Evolutionary conservation across 1,139 yeast species (phyloP), one percentile per base, ranked within the genome.

Genomic region (Spathaspora sp.): DNA sequence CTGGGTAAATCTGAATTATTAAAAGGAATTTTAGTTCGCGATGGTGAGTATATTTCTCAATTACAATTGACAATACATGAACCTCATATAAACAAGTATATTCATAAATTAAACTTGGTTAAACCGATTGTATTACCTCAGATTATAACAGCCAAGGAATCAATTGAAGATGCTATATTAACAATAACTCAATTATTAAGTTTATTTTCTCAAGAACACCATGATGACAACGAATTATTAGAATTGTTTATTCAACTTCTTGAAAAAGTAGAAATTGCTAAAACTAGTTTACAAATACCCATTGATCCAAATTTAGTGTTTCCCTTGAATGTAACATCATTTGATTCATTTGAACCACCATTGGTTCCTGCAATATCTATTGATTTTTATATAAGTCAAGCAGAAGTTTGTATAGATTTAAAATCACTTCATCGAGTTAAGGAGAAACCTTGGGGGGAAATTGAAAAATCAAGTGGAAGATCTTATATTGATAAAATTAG

Each of bases 401-500:
- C 78, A 1, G 78, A 74, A 52, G 59, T 74, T 6, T 74, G 79
- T 49, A 55, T 74, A 1, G 80, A 74, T 51, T 54, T 74, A 49
- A 74, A 74, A 57, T 63, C 64, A 50, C 57, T 74, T 17, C 72
- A 68, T 44, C 53, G 52, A 36, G 66, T 74, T 16, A 63, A 64
- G 2, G 79, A 74, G 45, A 61, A 61, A 45, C 79, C 79, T 1
- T 74, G 80, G 80, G 55, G 70, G 36, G 65, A 67, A 11, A 60
- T 74, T n/a, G 70, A 66, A 47, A 46, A 44, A 2, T 13, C 34
- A 16, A 47, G 64, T 4, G 78, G 78, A 0, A 57, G 57, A 39
- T 70, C 76, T 7, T 71, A 72, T 49, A 67, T 74, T 11, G 80
- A 74, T 53, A 63, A 61, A 29, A 54, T 74, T 16, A 57, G 75